These are phyloP conservation scores for Inga leiocalycina DNA, from an alignment of 306 rosid species.

Conservation along the genomic window DNA sequence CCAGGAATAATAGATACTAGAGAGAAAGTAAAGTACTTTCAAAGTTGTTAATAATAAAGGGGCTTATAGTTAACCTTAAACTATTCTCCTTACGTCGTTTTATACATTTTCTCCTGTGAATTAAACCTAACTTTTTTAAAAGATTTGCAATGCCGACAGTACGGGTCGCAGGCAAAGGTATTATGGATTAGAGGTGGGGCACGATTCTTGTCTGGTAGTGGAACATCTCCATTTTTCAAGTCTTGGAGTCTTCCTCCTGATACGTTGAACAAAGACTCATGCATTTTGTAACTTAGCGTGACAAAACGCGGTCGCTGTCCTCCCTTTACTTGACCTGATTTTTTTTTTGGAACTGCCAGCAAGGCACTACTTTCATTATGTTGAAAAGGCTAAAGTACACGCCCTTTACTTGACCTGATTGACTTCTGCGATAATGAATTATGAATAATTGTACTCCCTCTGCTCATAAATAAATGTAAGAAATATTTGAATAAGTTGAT, in stretches of 20 bases:
- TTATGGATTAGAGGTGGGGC: neutral
- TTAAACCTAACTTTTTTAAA: neutral
- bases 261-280: conserved; percentile 23
- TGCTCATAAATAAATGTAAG: too few species aligned
- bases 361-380: too few species aligned
- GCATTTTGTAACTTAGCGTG: neutral
- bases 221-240: neutral
- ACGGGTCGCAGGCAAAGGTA: neutral
- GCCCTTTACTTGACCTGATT: neutral
- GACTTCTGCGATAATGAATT: neutral
- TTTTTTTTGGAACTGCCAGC: too few species aligned
- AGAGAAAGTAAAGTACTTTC: neutral
- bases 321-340: neutral
- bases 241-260: conserved; percentile 30
- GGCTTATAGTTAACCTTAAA: neutral
- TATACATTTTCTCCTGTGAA: neutral
- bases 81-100: neutral
- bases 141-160: neutral
- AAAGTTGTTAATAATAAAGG: neutral
- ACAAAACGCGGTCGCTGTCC: neutral
- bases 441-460: neutral
- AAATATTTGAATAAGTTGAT: too few species aligned
- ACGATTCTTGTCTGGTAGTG: neutral
- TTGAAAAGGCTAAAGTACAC: too few species aligned
- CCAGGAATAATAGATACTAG: neutral